Conservation (phyloP, 306 rosid species). For the Hippophae gyantsensis region DNA sequence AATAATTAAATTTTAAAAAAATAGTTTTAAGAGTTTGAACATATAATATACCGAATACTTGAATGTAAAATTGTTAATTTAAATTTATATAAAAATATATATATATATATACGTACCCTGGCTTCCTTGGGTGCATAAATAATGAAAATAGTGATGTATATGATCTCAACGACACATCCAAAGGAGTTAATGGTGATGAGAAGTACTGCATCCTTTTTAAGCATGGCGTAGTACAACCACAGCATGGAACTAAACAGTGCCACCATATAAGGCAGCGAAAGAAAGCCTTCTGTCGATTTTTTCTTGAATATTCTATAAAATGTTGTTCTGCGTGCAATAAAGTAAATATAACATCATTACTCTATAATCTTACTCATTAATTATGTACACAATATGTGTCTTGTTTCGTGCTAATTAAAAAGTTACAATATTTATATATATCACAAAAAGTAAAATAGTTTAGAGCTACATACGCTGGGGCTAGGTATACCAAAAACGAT, state of each 20-base stretch:
- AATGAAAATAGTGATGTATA: slow-evolving; percentile 52
- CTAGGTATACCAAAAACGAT: slow-evolving; percentile 78
- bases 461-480: slow-evolving; percentile 61
- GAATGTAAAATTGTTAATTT: not conserved
- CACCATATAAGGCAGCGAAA: slow-evolving; percentile 71
- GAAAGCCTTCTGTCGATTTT: slow-evolving; percentile 76
- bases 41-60: not conserved
- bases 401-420: not conserved
- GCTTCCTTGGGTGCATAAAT: slow-evolving; percentile 41
- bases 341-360: not conserved
- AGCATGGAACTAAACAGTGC: slow-evolving; percentile 74
- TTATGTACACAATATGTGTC: not conserved
- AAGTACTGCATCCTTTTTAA: slow-evolving; percentile 46
- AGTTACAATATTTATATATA: not conserved
- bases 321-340: slow-evolving; percentile 53
- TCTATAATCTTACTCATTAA: not conserved
- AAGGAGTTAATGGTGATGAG: slow-evolving; percentile 82
- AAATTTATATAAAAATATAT: too few relatives aligned
- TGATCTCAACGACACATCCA: slow-evolving; percentile 48
- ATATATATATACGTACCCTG: slow-evolving; percentile 29
- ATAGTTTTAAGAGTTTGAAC: too few relatives aligned
- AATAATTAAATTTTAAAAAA: not conserved
- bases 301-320: slow-evolving; percentile 59
- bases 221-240: slow-evolving; percentile 62
- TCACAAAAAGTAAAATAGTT: too few relatives aligned